These are phyloP conservation scores for Knoxia roxburghii DNA, from an alignment of 257 asterid species.

Conservation along the genomic window DNA sequence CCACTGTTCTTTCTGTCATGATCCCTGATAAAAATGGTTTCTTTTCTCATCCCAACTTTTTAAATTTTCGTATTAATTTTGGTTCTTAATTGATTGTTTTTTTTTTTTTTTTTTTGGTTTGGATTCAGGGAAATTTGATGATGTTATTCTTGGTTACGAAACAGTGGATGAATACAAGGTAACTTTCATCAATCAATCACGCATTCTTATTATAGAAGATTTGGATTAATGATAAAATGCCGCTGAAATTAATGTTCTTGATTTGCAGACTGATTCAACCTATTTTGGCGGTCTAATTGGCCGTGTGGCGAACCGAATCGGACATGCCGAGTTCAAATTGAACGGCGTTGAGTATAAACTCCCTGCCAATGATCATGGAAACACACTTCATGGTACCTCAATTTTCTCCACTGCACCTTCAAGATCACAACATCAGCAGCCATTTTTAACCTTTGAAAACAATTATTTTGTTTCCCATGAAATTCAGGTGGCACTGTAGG, in stretches of 20 bases:
- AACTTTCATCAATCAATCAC: too few relatives aligned
- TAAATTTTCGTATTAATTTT: too few relatives aligned
- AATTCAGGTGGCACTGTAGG: constrained; percentile 63
- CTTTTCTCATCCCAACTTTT: too few relatives aligned
- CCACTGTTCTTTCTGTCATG: constrained; percentile 57
- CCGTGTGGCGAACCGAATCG: constrained; percentile 80
- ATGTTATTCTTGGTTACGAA: constrained; percentile 64
- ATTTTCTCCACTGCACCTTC: too few relatives aligned
- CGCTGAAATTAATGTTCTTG: not conserved
- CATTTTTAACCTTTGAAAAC: not conserved
- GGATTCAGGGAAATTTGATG: constrained; percentile 68
- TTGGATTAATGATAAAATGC: too few relatives aligned
- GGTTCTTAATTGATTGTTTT: not conserved
- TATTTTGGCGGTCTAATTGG: constrained; percentile 82
- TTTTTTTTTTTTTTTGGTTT: not conserved
- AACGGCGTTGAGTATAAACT: constrained; percentile 47
- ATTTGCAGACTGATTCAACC: constrained; percentile 58
- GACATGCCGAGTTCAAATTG: constrained; percentile 59
- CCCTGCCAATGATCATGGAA: constrained; percentile 74
- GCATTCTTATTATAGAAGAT: too few relatives aligned
- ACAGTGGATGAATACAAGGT: constrained; percentile 71
- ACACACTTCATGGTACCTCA: constrained; percentile 71
- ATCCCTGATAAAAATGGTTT: constrained; percentile 63
- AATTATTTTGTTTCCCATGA: not conserved
- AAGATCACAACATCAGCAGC: too few relatives aligned